Evolutionary conservation across 108 stramenopile species (phyloP).

Genomic region (Skeletonema potamos): DNA sequence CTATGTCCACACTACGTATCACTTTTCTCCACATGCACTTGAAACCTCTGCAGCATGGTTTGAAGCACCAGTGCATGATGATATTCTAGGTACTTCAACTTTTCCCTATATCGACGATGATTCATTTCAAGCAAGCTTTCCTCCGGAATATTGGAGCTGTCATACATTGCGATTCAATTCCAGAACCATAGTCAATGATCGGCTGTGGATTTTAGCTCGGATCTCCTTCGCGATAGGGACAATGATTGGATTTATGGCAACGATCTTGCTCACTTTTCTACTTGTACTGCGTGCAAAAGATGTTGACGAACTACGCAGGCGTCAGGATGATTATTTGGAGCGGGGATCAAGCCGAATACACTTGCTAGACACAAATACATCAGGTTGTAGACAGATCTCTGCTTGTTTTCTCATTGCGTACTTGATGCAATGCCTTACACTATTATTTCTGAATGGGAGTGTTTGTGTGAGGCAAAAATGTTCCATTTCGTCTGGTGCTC

Average conservation of each 20-base stretch:
- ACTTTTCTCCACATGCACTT: background rate
- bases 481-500: constrained; percentile 16
- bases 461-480: constrained; percentile 27
- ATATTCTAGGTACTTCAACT: constrained; percentile 13
- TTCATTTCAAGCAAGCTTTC: background rate
- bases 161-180: constrained; percentile 14
- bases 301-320: background rate
- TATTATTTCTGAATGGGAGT: constrained; percentile 32
- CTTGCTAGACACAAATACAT: constrained; percentile 9
- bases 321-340: background rate
- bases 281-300: constrained; percentile 4
- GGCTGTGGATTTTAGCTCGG: constrained; percentile 18
- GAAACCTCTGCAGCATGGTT: background rate
- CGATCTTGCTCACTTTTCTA: constrained; percentile 5
- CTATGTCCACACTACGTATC: background rate
- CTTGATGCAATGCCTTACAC: constrained; percentile 25
- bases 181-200: constrained; percentile 12
- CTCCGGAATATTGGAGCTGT: constrained; percentile 21
- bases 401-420: constrained; percentile 23
- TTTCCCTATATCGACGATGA: constrained; percentile 36
- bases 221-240: constrained; percentile 21
- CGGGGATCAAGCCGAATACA: background rate
- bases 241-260: constrained; percentile 9
- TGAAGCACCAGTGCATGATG: constrained; percentile 20
- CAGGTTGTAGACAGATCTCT: constrained; percentile 24